Percentiles rank a stretch among this genome's conserved stretches.
Evolutionary conservation across 2,329 filamentous ascomycete genomes (phyloP).

Genomic region (Phaeosphaeriaceae sp.): DNA sequence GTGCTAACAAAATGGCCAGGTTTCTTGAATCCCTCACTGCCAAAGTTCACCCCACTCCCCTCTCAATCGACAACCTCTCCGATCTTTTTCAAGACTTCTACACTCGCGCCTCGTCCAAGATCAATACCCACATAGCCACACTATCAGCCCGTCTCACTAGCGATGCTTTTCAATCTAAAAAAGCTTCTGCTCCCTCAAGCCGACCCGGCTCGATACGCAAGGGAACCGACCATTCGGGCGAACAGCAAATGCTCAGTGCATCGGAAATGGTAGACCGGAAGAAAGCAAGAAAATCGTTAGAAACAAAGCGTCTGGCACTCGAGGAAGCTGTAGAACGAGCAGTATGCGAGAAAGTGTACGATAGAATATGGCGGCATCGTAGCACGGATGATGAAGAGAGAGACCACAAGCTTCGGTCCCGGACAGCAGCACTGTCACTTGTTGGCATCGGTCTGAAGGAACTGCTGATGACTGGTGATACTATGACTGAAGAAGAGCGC

Average conservation of each 20-base stretch:
- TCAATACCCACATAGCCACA: slow-evolving; percentile 83
- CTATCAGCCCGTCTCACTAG: slow-evolving; percentile 77
- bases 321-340: slow-evolving; percentile 92
- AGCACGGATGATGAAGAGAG: slow-evolving; percentile 92
- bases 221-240: slow-evolving; percentile 46
- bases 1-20: slow-evolving; percentile 55
- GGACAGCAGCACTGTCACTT: slow-evolving; percentile 87
- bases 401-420: slow-evolving; percentile 92
- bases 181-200: slow-evolving; percentile 51
- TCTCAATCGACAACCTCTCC: slow-evolving; percentile 81
- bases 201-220: slow-evolving; percentile 47
- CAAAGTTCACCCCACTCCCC: slow-evolving; percentile 83
- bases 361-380: slow-evolving; percentile 87
- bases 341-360: slow-evolving; percentile 81
- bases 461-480: slow-evolving; percentile 65
- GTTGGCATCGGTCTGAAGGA: slow-evolving; percentile 90
- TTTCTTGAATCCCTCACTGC: slow-evolving; percentile 90
- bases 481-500: slow-evolving; percentile 61
- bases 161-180: slow-evolving; percentile 55
- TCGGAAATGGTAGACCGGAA: slow-evolving; percentile 83
- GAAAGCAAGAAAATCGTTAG: slow-evolving; percentile 76
- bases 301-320: slow-evolving; percentile 75
- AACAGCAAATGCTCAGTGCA: slow-evolving; percentile 89
- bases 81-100: slow-evolving; percentile 97
- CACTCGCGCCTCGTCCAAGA: slow-evolving; percentile 76